Evolutionary conservation across 331 rosid genomes (phyloP).

Genomic region (Phaseolus coccineus): DNA sequence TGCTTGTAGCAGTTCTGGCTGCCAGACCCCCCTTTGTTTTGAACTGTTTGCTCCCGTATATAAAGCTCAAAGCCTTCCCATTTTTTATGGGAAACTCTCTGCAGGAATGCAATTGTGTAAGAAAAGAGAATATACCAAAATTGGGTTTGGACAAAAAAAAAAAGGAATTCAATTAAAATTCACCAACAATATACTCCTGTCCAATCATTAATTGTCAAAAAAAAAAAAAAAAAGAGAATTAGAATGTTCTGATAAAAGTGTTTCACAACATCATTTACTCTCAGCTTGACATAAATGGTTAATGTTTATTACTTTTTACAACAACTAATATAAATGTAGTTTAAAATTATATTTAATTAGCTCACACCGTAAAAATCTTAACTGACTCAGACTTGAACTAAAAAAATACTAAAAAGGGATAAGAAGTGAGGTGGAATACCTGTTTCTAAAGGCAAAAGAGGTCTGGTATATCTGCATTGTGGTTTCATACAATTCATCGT

Average conservation of each 20-base stretch:
- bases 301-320: neutral
- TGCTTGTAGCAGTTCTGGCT: conserved; percentile 90
- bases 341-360: too few relatives aligned
- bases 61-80: conserved; percentile 80
- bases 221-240: too few relatives aligned
- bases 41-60: conserved; percentile 85
- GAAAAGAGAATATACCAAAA: neutral
- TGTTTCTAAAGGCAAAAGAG: conserved; percentile 92
- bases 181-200: neutral
- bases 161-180: neutral
- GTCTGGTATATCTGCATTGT: conserved; percentile 82
- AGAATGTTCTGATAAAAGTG: neutral
- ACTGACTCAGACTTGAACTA: neutral
- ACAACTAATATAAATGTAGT: too few relatives aligned
- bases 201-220: neutral
- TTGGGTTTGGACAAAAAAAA: neutral
- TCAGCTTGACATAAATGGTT: neutral
- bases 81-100: conserved; percentile 81
- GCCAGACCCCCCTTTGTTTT: conserved; percentile 78
- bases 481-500: conserved; percentile 78
- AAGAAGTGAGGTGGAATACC: conserved; percentile 47
- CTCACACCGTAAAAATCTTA: neutral
- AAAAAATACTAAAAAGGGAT: neutral
- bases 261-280: neutral
- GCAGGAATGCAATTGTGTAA: conserved; percentile 43